phyloP scores from a whole-genome alignment of 176 grass and related monocot genomes.

The Miscanthus lutarioriparius region DNA sequence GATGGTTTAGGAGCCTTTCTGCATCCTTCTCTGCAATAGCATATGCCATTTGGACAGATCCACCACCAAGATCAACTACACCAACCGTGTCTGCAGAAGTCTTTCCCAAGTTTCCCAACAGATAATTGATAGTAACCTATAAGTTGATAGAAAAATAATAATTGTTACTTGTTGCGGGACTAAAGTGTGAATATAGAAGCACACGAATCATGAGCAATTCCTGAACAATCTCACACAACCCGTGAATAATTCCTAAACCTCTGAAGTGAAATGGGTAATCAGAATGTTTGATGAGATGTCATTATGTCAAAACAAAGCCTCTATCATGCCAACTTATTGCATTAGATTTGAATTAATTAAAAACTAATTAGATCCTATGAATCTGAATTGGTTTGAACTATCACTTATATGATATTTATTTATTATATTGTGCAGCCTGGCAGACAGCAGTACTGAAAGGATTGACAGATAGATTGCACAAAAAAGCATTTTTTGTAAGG shows the following conservation, averaged over 20 bases:
- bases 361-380: background rate
- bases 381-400: background rate
- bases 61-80: constrained; percentile 93
- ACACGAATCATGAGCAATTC: background rate
- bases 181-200: background rate
- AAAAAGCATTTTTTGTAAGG: background rate
- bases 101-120: constrained; percentile 82
- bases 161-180: background rate
- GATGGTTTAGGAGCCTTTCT: constrained; percentile 60
- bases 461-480: background rate
- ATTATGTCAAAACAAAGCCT: background rate
- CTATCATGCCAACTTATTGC: background rate
- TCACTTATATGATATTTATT: background rate
- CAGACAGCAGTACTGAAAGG: background rate
- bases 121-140: constrained; percentile 83
- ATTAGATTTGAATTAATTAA: background rate
- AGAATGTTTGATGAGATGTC: background rate
- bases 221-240: background rate
- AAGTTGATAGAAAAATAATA: background rate
- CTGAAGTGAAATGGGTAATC: background rate
- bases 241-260: background rate
- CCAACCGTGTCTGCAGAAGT: constrained; percentile 78
- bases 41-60: constrained; percentile 99
- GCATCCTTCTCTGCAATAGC: constrained; percentile 88
- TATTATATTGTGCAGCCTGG: background rate